Evolutionary conservation across 495 filamentous ascomycete species (phyloP).

Genomic region (Tuber melanosporum): DNA sequence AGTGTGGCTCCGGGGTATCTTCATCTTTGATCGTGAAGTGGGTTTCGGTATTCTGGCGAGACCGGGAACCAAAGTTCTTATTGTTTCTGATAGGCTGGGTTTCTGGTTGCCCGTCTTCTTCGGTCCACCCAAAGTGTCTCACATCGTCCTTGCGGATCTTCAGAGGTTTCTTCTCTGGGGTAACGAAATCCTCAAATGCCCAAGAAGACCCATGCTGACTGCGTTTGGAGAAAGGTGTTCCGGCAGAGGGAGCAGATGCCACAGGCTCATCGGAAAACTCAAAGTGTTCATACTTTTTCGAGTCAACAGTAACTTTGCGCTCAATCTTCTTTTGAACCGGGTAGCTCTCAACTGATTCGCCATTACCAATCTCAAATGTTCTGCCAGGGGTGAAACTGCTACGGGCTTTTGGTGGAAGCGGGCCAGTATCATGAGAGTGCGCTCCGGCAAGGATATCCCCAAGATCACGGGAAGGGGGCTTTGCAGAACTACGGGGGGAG

Average conservation of each 20-base stretch:
- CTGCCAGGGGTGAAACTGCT: conserved; percentile 31
- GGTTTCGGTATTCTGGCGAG: conserved; percentile 68
- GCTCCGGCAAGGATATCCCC: conserved; percentile 57
- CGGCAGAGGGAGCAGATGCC: conserved; percentile 40
- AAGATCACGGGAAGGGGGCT: conserved; percentile 58
- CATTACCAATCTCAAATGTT: conserved; percentile 37
- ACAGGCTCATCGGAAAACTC: conserved; percentile 62
- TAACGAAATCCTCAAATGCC: conserved; percentile 79
- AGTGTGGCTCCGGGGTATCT: conserved; percentile 29
- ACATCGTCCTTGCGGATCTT: conserved; percentile 52
- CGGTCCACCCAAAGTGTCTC: conserved; percentile 67
- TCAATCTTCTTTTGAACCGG: conserved; percentile 17
- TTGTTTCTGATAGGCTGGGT: conserved; percentile 50
- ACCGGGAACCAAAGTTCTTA: conserved; percentile 51
- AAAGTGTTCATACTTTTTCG: conserved; percentile 80
- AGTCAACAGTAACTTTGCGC: conserved; percentile 44
- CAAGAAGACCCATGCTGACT: conserved; percentile 64
- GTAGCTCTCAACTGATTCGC: conserved; percentile 34
- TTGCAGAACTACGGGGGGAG: conserved; percentile 51
- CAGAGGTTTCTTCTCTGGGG: conserved; percentile 62
- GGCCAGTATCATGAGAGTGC: conserved; percentile 35
- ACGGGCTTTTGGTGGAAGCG: conserved; percentile 35
- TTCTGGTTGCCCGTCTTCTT: conserved; percentile 55
- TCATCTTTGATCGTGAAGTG: conserved; percentile 63
- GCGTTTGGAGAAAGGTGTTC: conserved; percentile 46